A percentile compares a stretch with the other conserved stretches of the same genome.
Evolutionary conservation across 192 early-diverging fungal genomes (phyloP).

Genomic region (Endogone sp.): DNA sequence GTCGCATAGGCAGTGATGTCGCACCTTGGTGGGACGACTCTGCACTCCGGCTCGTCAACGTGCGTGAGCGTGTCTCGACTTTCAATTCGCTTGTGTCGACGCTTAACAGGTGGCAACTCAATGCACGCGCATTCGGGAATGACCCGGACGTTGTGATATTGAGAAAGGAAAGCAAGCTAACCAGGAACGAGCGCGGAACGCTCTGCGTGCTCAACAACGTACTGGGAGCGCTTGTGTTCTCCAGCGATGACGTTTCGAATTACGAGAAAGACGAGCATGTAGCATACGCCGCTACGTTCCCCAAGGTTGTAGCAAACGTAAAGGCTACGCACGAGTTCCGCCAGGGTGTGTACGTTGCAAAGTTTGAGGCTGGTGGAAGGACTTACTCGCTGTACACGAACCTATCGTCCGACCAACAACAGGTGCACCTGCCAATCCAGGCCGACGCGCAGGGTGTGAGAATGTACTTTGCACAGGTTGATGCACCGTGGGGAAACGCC

Average conservation of each 20-base stretch:
- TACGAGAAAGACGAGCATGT: slow-evolving; percentile 30
- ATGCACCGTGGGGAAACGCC: slow-evolving; percentile 12
- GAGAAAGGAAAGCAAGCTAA: slow-evolving; percentile 39
- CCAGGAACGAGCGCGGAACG: slow-evolving; percentile 30
- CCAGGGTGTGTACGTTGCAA: slow-evolving; percentile 33
- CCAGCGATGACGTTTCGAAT: slow-evolving; percentile 36
- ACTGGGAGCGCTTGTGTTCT: slow-evolving; percentile 44
- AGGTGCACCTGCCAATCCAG: slow-evolving; percentile 26
- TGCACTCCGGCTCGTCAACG: slow-evolving; percentile 36
- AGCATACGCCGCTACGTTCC: slow-evolving; percentile 29
- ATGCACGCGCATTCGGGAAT: slow-evolving; percentile 45
- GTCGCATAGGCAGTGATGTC: slow-evolving; percentile 49
- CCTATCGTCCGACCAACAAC: slow-evolving; percentile 29
- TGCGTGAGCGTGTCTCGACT: slow-evolving; percentile 47
- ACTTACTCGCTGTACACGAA: slow-evolving; percentile 33
- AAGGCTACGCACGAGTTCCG: slow-evolving; percentile 13
- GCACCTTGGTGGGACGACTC: slow-evolving; percentile 44
- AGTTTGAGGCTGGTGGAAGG: slow-evolving; percentile 10
- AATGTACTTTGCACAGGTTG: slow-evolving; percentile 14
- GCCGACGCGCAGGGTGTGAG: slow-evolving; percentile 9
- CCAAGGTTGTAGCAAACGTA: slow-evolving; percentile 21
- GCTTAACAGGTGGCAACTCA: slow-evolving; percentile 38
- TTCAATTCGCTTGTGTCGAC: slow-evolving; percentile 45
- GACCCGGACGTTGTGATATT: slow-evolving; percentile 52
- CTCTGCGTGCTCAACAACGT: slow-evolving; percentile 44